A percentile compares a stretch with the other conserved stretches of the same genome.
phyloP scores from a whole-genome alignment of 768 basidiomycete species.

The Neoboletus subvelutipes region DNA sequence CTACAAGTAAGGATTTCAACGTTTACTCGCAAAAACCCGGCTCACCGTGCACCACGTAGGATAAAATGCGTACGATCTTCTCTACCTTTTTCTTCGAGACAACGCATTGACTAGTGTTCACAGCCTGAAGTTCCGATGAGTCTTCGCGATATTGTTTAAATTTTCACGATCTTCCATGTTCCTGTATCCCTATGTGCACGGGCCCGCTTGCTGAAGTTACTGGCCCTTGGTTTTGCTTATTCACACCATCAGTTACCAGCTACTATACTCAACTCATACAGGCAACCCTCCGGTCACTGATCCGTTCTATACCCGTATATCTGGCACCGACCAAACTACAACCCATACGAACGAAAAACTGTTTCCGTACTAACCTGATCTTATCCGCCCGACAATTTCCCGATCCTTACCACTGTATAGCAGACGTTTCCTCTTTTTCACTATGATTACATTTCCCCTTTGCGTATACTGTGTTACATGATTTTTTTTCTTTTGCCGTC shows the following conservation, averaged over 20 bases:
- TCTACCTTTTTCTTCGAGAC: not conserved
- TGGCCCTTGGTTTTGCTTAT: slow-evolving; percentile 34
- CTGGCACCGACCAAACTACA: slow-evolving; percentile 38
- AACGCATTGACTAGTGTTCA: slow-evolving; percentile 24
- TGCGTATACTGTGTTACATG: slow-evolving; percentile 31
- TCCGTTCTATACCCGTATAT: slow-evolving; percentile 73
- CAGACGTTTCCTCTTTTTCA: slow-evolving; percentile 33
- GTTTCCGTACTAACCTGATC: slow-evolving; percentile 56
- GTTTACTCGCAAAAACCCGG: not conserved
- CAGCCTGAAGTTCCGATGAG: slow-evolving; percentile 91
- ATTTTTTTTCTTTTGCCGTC: slow-evolving; percentile 11
- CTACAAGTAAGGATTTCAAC: slow-evolving; percentile 68
- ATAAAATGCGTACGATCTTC: slow-evolving; percentile 80
- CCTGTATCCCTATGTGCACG: slow-evolving; percentile 82
- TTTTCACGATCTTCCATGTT: slow-evolving; percentile 45
- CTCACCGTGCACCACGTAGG: slow-evolving; percentile 39
- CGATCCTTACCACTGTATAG: slow-evolving; percentile 66
- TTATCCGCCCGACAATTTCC: slow-evolving; percentile 40
- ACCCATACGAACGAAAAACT: slow-evolving; percentile 46
- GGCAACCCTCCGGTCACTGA: slow-evolving; percentile 33
- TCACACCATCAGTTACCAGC: slow-evolving; percentile 44
- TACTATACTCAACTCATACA: slow-evolving; percentile 47
- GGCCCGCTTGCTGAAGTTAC: slow-evolving; percentile 37
- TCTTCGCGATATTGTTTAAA: slow-evolving; percentile 85
- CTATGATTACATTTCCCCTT: slow-evolving; percentile 13